Base-by-base conservation (phyloP, 805 yeast genomes). In the Pichia insulana region DNA sequence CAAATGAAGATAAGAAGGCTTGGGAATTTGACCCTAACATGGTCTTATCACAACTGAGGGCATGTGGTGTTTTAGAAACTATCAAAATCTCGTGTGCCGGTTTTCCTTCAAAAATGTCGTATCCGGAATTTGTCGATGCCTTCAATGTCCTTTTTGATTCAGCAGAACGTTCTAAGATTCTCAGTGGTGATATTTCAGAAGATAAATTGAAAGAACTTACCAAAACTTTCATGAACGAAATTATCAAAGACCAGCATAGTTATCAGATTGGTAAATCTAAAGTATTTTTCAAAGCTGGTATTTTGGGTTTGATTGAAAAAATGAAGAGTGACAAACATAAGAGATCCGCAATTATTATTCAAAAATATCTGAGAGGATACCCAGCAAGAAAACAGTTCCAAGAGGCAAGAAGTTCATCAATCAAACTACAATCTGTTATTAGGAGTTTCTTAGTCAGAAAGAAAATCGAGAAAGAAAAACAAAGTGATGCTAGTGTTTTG, bases 21-120 rank as follows among this genome's bases (percentile, higher is more conserved):
- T 90, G 98, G 97, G 83, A 80, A 60, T 90, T 90, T 63, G 95
- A 88, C 57, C 87, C 95, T 13, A 73, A 88, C 34, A 89, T 90
- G 97, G 97, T 90, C 12, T 71, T 92, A 47, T 82, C 95, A 6
- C 98, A 90, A 64, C 72, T 90, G 49, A 77, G 98, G 60, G 98
- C 98, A 6, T 90, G 98, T 71, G 98, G 98, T 82, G 97, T 90
- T 37, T 70, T 90, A 52, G 98, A 92, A 61, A 92, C 98, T 2
- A 90, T 90, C 58, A 72, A 96, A 56, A 90, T 90, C 37, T 89
- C 97, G 2, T 89, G 97, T 67, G 97, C 96, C 39, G 98, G 98
- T 33, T 90, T 89, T 73, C 98, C 98, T 15, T 83, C 96, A 0
- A 74, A 97, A 59, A 87, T 96, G 88, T 78, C 95, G 2, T 92